Evolutionary conservation across 495 filamentous ascomycete species (phyloP).

Genomic region (Penicillium macrosclerotiorum): DNA sequence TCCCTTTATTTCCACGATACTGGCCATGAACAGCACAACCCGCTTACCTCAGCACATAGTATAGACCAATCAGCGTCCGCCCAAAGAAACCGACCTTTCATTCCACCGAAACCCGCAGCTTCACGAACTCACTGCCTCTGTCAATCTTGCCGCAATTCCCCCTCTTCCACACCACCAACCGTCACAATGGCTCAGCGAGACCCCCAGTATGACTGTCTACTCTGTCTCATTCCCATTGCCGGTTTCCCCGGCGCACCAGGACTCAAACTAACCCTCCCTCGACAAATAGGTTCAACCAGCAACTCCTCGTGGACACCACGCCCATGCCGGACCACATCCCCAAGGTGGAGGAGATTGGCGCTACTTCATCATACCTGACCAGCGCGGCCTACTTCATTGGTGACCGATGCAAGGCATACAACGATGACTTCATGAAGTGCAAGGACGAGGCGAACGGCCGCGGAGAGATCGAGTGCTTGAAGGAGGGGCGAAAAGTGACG

Average conservation of each 20-base stretch:
- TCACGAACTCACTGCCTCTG: constrained; percentile 17
- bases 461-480: constrained; percentile 92
- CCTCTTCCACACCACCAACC: constrained; percentile 16
- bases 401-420: constrained; percentile 88
- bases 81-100: constrained; percentile 35
- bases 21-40: not conserved
- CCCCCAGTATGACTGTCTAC: constrained; percentile 38
- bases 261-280: constrained; percentile 25
- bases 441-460: constrained; percentile 84
- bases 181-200: constrained; percentile 51
- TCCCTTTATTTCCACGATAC: not conserved
- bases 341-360: constrained; percentile 84
- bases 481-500: constrained; percentile 94
- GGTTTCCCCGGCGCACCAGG: constrained; percentile 3
- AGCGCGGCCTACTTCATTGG: constrained; percentile 98
- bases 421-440: constrained; percentile 99
- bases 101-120: constrained; percentile 31
- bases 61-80: constrained; percentile 29
- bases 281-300: constrained; percentile 78
- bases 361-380: constrained; percentile 84
- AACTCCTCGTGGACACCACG: constrained; percentile 90
- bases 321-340: constrained; percentile 90
- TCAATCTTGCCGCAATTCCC: constrained; percentile 23
- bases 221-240: not conserved
- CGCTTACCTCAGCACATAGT: constrained; percentile 16